Evolutionary conservation across 129 eudicot genomes (phyloP), one percentile per base, ranked within the genome.

Genomic region (Sambucus nigra): DNA sequence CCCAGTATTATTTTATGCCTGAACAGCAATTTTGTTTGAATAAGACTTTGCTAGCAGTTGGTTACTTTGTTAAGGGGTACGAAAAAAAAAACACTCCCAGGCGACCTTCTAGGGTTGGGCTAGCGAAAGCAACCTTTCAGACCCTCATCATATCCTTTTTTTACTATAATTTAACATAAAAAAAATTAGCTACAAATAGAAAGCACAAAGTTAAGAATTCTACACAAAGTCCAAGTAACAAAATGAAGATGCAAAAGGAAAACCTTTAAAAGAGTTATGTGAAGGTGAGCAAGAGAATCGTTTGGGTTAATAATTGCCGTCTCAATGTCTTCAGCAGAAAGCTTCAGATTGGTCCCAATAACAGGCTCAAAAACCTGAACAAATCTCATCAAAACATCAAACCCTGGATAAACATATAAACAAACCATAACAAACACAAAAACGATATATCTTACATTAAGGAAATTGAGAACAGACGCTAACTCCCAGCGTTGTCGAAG

Each of bases 401-500:
- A 40, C 49, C 3, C 59, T 53, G 18, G 16, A 15, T 18, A 35
- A 35, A 35, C 8, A 35, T 7, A 35, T 2, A 35, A 35, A 35
- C 8, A 35, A 35, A 35, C 8, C 42, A 35, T n/a, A 2, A 8
- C 13, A 35, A 8, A 31, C 2, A 35, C 42, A 35, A 2, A 38
- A 69, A 14, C 28, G 64, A 47, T 15, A 69, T 38, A 35, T 49
- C 54, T 63, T 78, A 88, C 97, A 56, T 61, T 56, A 32, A 85
- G 55, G 72, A 89, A 89, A 73, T 89, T 78, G 68, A 89, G 86
- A 49, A 89, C 93, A 18, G 98, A 84, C 20, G 98, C 98, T 40
- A 89, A 48, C 85, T 89, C 98, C 85, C 98, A 85, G 18, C 88
- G 78, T 40, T 56, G 63, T 7, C 98, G 95, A 42, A 89, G 98